These are phyloP conservation scores for Oryza glumipatula DNA, from an alignment of 176 grass and related monocot genomes.

Conservation along the genomic window DNA sequence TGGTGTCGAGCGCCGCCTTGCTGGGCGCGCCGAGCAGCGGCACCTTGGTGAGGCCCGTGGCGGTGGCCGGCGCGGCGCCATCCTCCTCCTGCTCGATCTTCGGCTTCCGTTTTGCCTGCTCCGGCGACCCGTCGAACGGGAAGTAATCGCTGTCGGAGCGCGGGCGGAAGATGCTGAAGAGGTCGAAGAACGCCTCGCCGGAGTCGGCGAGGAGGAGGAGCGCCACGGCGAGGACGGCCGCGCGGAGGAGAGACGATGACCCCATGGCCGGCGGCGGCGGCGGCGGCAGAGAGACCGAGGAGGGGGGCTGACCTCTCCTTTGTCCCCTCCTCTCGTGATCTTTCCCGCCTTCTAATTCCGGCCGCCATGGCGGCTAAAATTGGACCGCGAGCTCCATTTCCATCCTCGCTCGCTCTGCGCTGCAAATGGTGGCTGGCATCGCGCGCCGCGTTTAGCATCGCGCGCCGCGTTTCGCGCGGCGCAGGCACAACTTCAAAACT, in stretches of 20 bases:
- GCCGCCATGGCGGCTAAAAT: constrained; percentile 15
- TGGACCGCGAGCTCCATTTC: not conserved
- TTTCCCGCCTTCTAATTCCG: not conserved
- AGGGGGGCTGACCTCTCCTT: constrained; percentile 14
- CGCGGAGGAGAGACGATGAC: constrained; percentile 16
- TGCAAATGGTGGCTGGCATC: not conserved
- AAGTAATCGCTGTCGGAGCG: constrained; percentile 33
- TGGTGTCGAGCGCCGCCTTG: constrained; percentile 37
- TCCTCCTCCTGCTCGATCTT: constrained; percentile 48
- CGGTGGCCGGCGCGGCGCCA: constrained; percentile 34
- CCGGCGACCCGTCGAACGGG: constrained; percentile 31
- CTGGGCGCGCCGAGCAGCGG: constrained; percentile 14
- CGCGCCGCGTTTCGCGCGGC: not conserved
- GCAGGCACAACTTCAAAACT: too few species aligned
- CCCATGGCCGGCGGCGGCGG: constrained; percentile 13
- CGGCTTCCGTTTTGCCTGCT: not conserved
- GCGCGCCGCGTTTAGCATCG: not conserved
- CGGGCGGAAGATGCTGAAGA: constrained; percentile 48
- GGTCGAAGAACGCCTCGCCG: constrained; percentile 45
- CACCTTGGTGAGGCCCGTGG: constrained; percentile 49
- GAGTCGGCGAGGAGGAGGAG: constrained; percentile 37
- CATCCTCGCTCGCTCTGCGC: not conserved
- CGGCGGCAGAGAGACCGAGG: not conserved
- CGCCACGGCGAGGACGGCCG: constrained; percentile 14
- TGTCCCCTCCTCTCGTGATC: not conserved